These are phyloP conservation scores for Verticillium longisporum DNA, from an alignment of 2,329 filamentous ascomycete species.

Conservation along the genomic window DNA sequence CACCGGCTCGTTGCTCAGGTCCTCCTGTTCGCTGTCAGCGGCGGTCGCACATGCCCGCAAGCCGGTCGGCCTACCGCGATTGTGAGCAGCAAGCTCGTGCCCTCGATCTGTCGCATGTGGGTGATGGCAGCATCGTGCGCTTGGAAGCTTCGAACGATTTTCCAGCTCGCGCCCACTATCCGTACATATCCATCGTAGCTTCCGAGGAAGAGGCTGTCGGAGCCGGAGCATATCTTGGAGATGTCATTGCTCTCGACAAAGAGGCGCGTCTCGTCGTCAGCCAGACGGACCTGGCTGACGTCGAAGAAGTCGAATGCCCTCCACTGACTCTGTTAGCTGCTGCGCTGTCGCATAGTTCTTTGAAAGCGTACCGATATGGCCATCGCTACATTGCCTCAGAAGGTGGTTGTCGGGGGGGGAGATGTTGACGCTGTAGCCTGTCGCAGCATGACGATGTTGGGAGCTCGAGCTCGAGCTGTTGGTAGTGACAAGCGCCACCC, in stretches of 20 bases:
- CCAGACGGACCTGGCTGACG: conserved; percentile 74
- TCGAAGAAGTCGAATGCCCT: conserved; percentile 99
- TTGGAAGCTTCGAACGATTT: conserved; percentile 77
- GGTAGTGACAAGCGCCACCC: not conserved
- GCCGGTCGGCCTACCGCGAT: conserved; percentile 44
- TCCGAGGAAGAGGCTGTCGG: conserved; percentile 84
- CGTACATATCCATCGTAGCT: conserved; percentile 79
- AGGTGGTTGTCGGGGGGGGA: not conserved
- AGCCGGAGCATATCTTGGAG: conserved; percentile 77
- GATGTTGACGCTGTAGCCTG: not conserved
- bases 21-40: conserved; percentile 49
- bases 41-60: not conserved
- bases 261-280: conserved; percentile 70
- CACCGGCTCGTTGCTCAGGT: conserved; percentile 78
- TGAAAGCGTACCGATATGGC: conserved; percentile 9
- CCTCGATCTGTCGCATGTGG: conserved; percentile 86
- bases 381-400: conserved; percentile 13
- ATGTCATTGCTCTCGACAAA: conserved; percentile 80
- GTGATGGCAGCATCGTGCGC: conserved; percentile 79
- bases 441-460: conserved; percentile 18
- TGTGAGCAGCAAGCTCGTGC: conserved; percentile 80
- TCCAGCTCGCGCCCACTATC: conserved; percentile 83
- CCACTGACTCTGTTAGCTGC: conserved; percentile 54
- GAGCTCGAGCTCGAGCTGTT: conserved; percentile 7
- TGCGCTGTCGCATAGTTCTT: not conserved